Evolutionary conservation across 164 flowering plant species (phyloP).

Genomic region (Vitis riparia): DNA sequence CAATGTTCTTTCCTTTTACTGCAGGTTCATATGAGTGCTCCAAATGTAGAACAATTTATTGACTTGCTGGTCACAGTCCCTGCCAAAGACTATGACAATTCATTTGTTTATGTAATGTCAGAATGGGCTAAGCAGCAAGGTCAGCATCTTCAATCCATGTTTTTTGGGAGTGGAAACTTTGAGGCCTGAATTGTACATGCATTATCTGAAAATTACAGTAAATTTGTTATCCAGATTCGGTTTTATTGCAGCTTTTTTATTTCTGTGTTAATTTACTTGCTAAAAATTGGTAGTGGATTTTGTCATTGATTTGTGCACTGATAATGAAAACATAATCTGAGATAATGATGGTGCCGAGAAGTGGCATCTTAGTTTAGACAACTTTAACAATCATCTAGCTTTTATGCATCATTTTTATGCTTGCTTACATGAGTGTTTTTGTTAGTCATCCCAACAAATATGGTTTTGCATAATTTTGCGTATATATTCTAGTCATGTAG

Average conservation of each 20-base stretch:
- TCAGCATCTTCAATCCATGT: slow-evolving; percentile 19
- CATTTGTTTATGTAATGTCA: slow-evolving; percentile 80
- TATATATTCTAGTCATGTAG: neutral
- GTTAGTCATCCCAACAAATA: too few species aligned
- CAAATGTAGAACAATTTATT: slow-evolving; percentile 77
- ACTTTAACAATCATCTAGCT: too few species aligned
- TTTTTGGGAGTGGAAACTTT: neutral
- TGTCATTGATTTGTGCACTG: too few species aligned
- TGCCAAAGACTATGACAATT: slow-evolving; percentile 59
- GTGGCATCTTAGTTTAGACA: too few species aligned
- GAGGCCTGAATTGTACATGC: neutral
- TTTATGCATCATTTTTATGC: too few species aligned
- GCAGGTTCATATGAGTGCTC: slow-evolving; percentile 88
- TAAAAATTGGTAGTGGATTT: too few species aligned
- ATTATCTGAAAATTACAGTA: neutral
- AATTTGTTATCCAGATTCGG: neutral
- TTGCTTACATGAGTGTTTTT: too few species aligned
- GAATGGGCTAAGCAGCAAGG: slow-evolving; percentile 97
- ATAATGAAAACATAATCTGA: too few species aligned
- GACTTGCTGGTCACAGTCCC: slow-evolving; percentile 69
- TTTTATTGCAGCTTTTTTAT: neutral
- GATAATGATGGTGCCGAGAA: too few species aligned
- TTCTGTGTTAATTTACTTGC: neutral
- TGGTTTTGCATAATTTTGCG: too few species aligned
- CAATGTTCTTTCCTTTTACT: neutral